phyloP scores from a whole-genome alignment of 2,329 filamentous ascomycete genomes.

The Arthrobotrys conoides region DNA sequence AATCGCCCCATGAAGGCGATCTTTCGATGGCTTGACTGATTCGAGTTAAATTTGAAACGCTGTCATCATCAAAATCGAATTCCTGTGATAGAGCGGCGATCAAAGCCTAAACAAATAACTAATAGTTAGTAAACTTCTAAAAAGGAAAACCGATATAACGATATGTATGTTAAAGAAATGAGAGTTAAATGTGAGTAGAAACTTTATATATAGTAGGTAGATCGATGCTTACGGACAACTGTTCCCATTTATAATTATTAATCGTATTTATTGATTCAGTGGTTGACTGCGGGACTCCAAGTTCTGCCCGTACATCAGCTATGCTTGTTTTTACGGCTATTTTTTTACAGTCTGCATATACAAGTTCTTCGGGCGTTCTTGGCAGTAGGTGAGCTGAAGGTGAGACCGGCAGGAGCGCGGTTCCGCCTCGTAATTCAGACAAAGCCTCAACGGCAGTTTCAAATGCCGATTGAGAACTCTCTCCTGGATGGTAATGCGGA shows the following conservation, averaged over 20 bases:
- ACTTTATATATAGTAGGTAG: too few species aligned
- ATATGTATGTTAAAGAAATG: too few species aligned
- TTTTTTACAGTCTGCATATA: background rate
- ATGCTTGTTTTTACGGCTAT: background rate
- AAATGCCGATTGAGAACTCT: background rate
- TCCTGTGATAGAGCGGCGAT: background rate
- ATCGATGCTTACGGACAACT: background rate
- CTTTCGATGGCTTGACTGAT: background rate
- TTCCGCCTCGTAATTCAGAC: background rate
- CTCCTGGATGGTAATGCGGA: background rate
- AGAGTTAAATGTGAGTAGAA: too few species aligned
- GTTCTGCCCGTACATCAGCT: background rate
- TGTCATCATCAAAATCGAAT: background rate
- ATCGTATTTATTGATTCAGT: background rate
- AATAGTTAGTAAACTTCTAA: background rate
- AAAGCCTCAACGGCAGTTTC: background rate
- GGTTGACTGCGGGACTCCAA: constrained; percentile 1
- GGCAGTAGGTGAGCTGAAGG: background rate
- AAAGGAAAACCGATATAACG: background rate
- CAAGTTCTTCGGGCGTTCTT: background rate
- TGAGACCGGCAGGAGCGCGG: background rate
- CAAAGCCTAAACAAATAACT: background rate
- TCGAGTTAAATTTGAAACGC: background rate
- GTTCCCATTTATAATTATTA: background rate
- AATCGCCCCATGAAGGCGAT: background rate